These are phyloP conservation scores for Monosporascus sp. DNA, from an alignment of 2,329 filamentous ascomycete genomes.

Conservation along the genomic window DNA sequence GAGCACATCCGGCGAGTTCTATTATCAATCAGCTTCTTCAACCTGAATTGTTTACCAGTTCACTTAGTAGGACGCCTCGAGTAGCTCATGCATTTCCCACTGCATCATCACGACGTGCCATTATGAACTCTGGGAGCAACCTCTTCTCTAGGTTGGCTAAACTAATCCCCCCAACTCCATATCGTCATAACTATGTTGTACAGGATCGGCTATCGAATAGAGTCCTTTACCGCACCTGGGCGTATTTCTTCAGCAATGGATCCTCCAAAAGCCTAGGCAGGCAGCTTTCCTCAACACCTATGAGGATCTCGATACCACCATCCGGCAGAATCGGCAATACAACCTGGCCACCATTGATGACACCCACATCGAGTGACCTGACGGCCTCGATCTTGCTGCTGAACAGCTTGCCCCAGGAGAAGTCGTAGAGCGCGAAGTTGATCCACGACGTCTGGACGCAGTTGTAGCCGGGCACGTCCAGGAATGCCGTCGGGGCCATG, in stretches of 20 bases:
- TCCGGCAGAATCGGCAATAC: conserved; percentile 26
- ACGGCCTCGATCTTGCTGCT: conserved; percentile 24
- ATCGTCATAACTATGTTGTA: too few species aligned
- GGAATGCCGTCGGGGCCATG: conserved; percentile 27
- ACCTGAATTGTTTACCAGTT: too few species aligned
- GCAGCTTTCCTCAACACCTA: conserved; percentile 25
- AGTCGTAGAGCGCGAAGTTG: conserved; percentile 25
- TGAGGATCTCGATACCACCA: conserved; percentile 28
- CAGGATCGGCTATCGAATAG: too few species aligned
- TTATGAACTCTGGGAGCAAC: too few species aligned
- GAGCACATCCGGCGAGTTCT: too few species aligned
- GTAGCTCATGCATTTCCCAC: too few species aligned
- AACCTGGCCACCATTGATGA: conserved; percentile 28
- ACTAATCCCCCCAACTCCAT: neutral
- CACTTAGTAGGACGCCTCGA: too few species aligned
- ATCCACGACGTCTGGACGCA: conserved; percentile 29
- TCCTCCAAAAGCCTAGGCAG: conserved; percentile 24
- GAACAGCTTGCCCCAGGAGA: conserved; percentile 27
- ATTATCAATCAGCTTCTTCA: too few species aligned
- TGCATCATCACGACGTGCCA: too few species aligned
- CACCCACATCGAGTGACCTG: conserved; percentile 24
- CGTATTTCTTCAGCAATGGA: conserved; percentile 24
- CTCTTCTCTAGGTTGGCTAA: too few species aligned
- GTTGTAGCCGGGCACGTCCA: conserved; percentile 30
- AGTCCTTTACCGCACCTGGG: conserved; percentile 6